A percentile compares a stretch with the other conserved stretches of the same genome.
Evolutionary conservation across 2,329 filamentous ascomycete genomes (phyloP).

Genomic region (Fusarium coicis): DNA sequence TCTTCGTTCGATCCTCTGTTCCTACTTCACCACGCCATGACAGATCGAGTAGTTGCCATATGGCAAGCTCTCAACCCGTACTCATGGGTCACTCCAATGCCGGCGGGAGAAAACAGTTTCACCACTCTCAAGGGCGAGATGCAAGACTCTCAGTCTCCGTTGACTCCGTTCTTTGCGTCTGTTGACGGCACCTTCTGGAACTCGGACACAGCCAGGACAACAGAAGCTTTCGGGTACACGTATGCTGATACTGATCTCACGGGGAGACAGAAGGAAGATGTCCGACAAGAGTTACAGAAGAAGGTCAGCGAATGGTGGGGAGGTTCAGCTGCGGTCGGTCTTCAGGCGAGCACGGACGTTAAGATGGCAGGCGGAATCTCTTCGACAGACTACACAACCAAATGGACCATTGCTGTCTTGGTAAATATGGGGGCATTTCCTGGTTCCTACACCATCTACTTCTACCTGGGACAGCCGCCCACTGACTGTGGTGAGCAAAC

Average conservation of each 20-base stretch:
- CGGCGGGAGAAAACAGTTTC: constrained; percentile 68
- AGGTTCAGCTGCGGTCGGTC: constrained; percentile 44
- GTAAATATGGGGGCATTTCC: neutral
- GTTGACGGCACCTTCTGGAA: constrained; percentile 73
- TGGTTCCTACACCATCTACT: neutral
- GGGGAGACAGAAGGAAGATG: constrained; percentile 36
- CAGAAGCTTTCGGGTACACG: constrained; percentile 75
- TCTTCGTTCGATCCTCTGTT: constrained; percentile 85
- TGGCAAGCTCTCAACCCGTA: constrained; percentile 81
- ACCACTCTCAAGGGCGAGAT: constrained; percentile 65
- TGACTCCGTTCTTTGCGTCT: constrained; percentile 74
- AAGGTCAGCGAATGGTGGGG: constrained; percentile 65
- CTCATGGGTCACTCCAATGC: constrained; percentile 70
- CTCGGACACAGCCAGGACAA: constrained; percentile 69
- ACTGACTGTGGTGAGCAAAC: neutral
- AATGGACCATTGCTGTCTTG: constrained; percentile 69
- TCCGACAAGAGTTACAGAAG: constrained; percentile 50
- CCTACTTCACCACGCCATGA: constrained; percentile 79
- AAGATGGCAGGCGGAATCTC: constrained; percentile 31
- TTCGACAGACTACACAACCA: constrained; percentile 56
- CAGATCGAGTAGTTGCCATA: constrained; percentile 79
- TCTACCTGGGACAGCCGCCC: neutral
- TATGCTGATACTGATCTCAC: constrained; percentile 70
- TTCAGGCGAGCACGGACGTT: constrained; percentile 13
- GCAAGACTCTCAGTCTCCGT: constrained; percentile 64